Base-by-base conservation (phyloP, 495 filamentous ascomycete species). In the Penicillium waksmanii region DNA sequence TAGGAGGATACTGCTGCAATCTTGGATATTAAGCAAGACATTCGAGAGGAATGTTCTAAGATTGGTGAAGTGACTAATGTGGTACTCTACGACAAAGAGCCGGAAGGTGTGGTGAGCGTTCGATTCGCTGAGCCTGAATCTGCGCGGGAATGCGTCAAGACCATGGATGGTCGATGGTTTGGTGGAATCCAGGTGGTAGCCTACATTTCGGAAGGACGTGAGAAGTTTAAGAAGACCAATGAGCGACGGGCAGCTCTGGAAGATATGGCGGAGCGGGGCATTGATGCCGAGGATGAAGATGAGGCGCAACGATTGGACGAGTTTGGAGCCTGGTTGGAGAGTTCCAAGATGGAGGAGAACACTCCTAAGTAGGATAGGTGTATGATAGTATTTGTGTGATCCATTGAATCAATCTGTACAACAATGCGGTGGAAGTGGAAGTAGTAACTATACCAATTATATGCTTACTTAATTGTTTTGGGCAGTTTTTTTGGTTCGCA, bases 11-110 rank as follows among this genome's bases (percentile, higher is more conserved):
- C 91, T 3, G 84, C 86, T 0, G 90, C 89, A 3, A 82, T 94
- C 51, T 79, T 93, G 7, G 95, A 98, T 58, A 96, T 98, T 73
- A 95, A 95, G 66, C 87, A 96, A 71, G 95, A 99, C 67, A 89
- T 99, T 38, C 85, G 89, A 25, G 91, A 95, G 34, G 93, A 96
- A 73, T 96, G 91, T 71, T 81, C 84, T 36, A 96, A 96, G 73
- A 76, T 96, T 17, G 96, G 95, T 12, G 79, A 88, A 21, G 90
- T 99, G 4, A 96, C 91, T 21, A 97, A 96, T 63, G 91, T 97
- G 0, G 84, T 93, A 3, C 82, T 98, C 27, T 98, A 88, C 67
- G 95, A 98, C 70, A 77, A 87, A 55, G 95, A 98, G 69, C 75
- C 80, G n/a, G 92, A 92, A 2, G 95, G 95, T 15, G 85, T 97